phyloP scores from a whole-genome alignment of 768 basidiomycete species.

The Calvatia gigantea region DNA sequence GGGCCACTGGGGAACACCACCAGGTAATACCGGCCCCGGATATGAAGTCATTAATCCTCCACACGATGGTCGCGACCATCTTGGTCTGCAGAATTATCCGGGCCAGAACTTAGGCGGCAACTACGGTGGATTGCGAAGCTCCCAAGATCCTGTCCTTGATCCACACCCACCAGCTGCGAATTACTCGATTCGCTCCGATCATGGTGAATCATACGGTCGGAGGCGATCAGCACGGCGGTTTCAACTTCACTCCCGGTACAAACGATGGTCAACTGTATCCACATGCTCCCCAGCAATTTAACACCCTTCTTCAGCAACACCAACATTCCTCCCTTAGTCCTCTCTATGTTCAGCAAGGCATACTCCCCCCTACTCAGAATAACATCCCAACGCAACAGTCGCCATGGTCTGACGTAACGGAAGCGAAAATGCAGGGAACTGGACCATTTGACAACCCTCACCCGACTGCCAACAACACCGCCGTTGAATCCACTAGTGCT shows the following conservation, averaged over 20 bases:
- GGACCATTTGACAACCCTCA: conserved; percentile 42
- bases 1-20: conserved; percentile 12
- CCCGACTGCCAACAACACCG: conserved; percentile 37
- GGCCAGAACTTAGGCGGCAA: background rate
- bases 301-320: background rate
- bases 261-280: background rate
- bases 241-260: background rate
- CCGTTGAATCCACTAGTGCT: conserved; percentile 18
- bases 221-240: conserved; percentile 3
- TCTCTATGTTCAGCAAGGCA: background rate
- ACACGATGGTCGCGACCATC: conserved; percentile 3
- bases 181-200: conserved; percentile 2
- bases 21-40: background rate
- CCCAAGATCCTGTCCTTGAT: conserved; percentile 5
- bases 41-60: conserved; percentile 1
- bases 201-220: background rate
- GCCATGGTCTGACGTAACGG: conserved; percentile 32
- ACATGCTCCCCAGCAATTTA: background rate
- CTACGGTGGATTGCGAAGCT: conserved; percentile 1
- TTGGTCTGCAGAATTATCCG: conserved; percentile 6
- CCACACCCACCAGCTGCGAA: background rate
- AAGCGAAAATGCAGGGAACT: conserved; percentile 27
- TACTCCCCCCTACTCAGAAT: background rate
- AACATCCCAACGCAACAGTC: conserved; percentile 19
- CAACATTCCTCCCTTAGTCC: background rate